phyloP scores from a whole-genome alignment of 495 filamentous ascomycete species.

The Trichoderma reesei region DNA sequence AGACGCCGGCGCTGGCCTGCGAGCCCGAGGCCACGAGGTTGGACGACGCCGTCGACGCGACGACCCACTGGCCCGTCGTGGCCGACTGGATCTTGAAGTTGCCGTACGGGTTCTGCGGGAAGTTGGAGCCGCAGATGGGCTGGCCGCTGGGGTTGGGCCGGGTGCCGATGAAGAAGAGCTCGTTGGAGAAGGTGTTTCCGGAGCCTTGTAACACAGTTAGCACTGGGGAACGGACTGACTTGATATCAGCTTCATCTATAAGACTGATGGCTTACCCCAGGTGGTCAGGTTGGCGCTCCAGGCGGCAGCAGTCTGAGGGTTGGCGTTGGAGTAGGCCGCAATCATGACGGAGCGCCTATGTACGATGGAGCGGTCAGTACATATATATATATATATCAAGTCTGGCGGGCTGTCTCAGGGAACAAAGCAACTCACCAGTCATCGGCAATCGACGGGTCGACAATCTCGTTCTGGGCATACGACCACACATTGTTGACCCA shows the following conservation, averaged over 20 bases:
- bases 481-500: slow-evolving; percentile 13
- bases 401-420: no score
- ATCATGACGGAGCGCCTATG: slow-evolving; percentile 11
- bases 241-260: background rate
- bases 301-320: slow-evolving; percentile 10
- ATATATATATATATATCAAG: no score
- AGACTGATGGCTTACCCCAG: slow-evolving; percentile 8
- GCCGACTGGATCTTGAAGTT: slow-evolving; percentile 12
- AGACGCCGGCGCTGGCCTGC: slow-evolving; percentile 7
- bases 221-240: no score
- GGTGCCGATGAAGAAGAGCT: slow-evolving; percentile 13
- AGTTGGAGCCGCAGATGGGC: slow-evolving; percentile 12
- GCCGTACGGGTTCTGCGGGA: slow-evolving; percentile 14
- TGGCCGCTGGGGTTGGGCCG: slow-evolving; percentile 11
- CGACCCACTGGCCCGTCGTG: slow-evolving; percentile 9
- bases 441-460: slow-evolving; percentile 11
- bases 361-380: background rate
- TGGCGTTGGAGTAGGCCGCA: slow-evolving; percentile 12
- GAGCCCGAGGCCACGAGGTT: slow-evolving; percentile 11
- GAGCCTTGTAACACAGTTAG: no score
- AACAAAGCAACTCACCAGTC: slow-evolving; percentile 1
- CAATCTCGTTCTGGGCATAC: slow-evolving; percentile 10
- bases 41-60: background rate
- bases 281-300: slow-evolving; percentile 13
- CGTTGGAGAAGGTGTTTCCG: slow-evolving; percentile 13